These are phyloP conservation scores for Vitis hybrid DNA, from an alignment of 177 flowering plant genomes.

Conservation along the genomic window DNA sequence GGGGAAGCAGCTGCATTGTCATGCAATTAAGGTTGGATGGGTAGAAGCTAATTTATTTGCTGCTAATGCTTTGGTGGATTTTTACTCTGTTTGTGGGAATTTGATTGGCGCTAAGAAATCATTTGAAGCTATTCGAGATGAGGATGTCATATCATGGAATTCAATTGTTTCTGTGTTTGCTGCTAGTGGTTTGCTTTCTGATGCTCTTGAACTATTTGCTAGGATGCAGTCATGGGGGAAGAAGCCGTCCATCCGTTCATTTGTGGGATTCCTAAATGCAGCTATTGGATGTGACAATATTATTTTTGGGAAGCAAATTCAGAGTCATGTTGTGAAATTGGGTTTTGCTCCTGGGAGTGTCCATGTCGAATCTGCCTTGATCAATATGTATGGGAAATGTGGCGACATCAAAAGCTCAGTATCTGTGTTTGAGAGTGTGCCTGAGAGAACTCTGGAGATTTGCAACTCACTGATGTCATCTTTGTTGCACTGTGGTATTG, in stretches of 20 bases:
- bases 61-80: conserved; percentile 73
- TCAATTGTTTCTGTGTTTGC: conserved; percentile 61
- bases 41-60: conserved; percentile 46
- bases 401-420: conserved; percentile 48
- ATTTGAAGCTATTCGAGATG: conserved; percentile 39
- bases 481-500: conserved; percentile 43
- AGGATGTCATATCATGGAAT: conserved; percentile 76
- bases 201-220: conserved; percentile 46
- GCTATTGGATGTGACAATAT: conserved; percentile 34
- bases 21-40: conserved; percentile 53
- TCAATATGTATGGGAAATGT: conserved; percentile 83
- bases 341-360: conserved; percentile 49
- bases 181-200: conserved; percentile 31
- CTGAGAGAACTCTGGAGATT: conserved; percentile 42
- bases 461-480: conserved; percentile 71
- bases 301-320: conserved; percentile 58
- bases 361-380: conserved; percentile 66
- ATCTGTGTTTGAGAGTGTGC: conserved; percentile 34
- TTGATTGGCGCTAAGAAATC: conserved; percentile 45
- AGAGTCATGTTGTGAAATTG: conserved; percentile 49
- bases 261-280: conserved; percentile 53
- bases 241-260: conserved; percentile 61
- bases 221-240: conserved; percentile 63
- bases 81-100: conserved; percentile 61
- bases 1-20: conserved; percentile 66